Base-by-base conservation (phyloP, 495 filamentous ascomycete species). In the Trichoderma gamsii region DNA sequence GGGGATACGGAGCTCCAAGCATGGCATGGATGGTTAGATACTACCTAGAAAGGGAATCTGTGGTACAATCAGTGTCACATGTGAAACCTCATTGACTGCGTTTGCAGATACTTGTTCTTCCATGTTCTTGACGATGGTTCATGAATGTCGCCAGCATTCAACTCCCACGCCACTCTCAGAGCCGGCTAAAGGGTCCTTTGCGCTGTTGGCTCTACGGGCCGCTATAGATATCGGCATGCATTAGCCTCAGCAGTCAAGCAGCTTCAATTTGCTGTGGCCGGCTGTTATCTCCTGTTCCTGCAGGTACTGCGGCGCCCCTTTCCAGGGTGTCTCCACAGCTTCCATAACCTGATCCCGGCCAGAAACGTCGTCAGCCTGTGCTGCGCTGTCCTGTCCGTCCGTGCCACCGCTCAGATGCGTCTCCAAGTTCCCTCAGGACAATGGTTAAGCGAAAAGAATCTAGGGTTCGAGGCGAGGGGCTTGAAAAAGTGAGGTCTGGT, bases 271-370 rank as follows among this genome's bases (percentile, higher is more conserved):
- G 56, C 56, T 61, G 56, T 29, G 29, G 29, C 35, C 56, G 56
- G 56, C 9, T 61, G 25, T 32, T 61, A 29, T 61, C 56, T 61
- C 56, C 56, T 61, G 25, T 61, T 61, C 56, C 56, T 61, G 56
- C 56, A 61, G 56, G 56, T 61, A 61, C 56, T 25, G 56, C 56
- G 56, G 25, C 56, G 25, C 56, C 56, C 56, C 56, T 61, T 29
- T 61, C 56, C 12, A 29, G 56, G 56, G 56, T 61, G 56, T 61
- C 56, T 61, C 56, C 56, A 61, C 56, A 61, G 56, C 56, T 61
- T 61, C 25, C 25, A 61, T 32, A 32, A 32, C 1, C 56, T 61
- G 56, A 61, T 61, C 56, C 56, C 56, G 16, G 56, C 56, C 29
- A 27, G 8, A 25, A 52, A 52, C 56, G 56, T 61, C 56, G 56